phyloP scores from a whole-genome alignment of 2,329 filamentous ascomycete species.

The Domatiomyces globalis region DNA sequence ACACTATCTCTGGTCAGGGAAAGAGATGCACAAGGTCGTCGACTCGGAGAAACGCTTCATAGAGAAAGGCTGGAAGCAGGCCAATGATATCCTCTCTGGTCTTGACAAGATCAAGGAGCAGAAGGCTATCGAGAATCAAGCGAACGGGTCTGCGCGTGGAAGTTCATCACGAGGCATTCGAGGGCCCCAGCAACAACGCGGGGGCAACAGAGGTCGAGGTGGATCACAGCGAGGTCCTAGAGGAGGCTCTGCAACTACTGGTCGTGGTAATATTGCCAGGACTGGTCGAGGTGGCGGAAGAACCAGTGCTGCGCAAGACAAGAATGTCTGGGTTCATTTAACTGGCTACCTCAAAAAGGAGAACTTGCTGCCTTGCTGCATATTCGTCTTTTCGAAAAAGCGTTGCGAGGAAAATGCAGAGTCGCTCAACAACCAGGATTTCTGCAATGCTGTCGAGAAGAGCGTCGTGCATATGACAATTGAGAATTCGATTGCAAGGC shows the following conservation, averaged over 20 bases:
- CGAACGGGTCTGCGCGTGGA: slow-evolving; percentile 5
- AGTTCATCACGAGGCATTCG: slow-evolving; percentile 41
- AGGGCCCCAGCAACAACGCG: slow-evolving; percentile 39
- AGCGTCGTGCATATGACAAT: slow-evolving; percentile 96
- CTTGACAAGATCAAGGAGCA: slow-evolving; percentile 58
- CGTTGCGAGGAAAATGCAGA: slow-evolving; percentile 95
- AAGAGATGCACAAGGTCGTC: slow-evolving; percentile 87
- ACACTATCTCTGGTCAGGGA: slow-evolving; percentile 91
- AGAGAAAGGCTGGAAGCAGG: slow-evolving; percentile 88
- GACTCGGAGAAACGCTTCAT: slow-evolving; percentile 83
- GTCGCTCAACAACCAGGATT: slow-evolving; percentile 86
- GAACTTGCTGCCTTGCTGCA: slow-evolving; percentile 76
- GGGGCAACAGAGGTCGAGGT: slow-evolving; percentile 41
- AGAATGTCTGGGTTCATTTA: slow-evolving; percentile 90
- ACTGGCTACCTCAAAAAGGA: slow-evolving; percentile 83
- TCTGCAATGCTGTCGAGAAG: slow-evolving; percentile 84
- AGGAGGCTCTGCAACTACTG: slow-evolving; percentile 43
- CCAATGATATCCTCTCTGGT: slow-evolving; percentile 66
- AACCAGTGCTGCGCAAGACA: slow-evolving; percentile 83
- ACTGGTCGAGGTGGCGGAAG: slow-evolving; percentile 73
- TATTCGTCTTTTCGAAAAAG: slow-evolving; percentile 98
- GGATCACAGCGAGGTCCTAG: slow-evolving; percentile 37
- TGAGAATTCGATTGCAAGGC: slow-evolving; percentile 78
- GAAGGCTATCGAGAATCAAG: slow-evolving; percentile 34
- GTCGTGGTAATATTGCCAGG: slow-evolving; percentile 74